Conservation (phyloP, 164 flowering plant species). For the Umbilicus rupestris region DNA sequence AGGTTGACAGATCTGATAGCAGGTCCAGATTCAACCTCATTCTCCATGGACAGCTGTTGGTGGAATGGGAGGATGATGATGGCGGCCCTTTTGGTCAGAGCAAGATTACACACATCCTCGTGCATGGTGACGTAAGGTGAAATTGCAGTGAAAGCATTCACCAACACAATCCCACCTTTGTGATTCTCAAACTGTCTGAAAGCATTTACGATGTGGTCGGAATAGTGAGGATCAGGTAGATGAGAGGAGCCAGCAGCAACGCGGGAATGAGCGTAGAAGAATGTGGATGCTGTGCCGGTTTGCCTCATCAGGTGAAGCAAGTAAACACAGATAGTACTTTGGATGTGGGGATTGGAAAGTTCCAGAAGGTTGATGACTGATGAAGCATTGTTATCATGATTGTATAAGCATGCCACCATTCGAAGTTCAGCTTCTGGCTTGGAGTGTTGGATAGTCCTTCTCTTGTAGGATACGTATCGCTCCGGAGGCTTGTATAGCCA, state of each 20-base stretch:
- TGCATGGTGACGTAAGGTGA: constrained; percentile 7
- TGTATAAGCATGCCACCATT: constrained; percentile 8
- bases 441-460: constrained; percentile 10
- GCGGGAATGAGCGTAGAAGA: constrained; percentile 7
- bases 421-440: constrained; percentile 10
- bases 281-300: constrained; percentile 8
- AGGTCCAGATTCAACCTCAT: background rate
- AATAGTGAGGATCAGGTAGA: background rate
- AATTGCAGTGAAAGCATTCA: constrained; percentile 8
- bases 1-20: no score
- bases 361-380: constrained; percentile 12
- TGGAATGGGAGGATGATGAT: no score
- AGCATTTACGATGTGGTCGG: constrained; percentile 4
- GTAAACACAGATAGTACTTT: constrained; percentile 2
- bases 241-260: background rate
- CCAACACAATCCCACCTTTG: constrained; percentile 4
- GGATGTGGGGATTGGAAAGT: constrained; percentile 4
- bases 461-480: background rate
- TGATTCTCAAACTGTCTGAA: constrained; percentile 1
- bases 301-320: constrained; percentile 10
- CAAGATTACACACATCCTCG: background rate
- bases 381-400: background rate
- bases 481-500: constrained; percentile 8
- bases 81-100: background rate
- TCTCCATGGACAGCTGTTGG: background rate